A percentile compares a stretch with the other conserved stretches of the same genome.
Conservation (phyloP, 371 early-diverging fungal genomes). For the Mortierella sp. region DNA sequence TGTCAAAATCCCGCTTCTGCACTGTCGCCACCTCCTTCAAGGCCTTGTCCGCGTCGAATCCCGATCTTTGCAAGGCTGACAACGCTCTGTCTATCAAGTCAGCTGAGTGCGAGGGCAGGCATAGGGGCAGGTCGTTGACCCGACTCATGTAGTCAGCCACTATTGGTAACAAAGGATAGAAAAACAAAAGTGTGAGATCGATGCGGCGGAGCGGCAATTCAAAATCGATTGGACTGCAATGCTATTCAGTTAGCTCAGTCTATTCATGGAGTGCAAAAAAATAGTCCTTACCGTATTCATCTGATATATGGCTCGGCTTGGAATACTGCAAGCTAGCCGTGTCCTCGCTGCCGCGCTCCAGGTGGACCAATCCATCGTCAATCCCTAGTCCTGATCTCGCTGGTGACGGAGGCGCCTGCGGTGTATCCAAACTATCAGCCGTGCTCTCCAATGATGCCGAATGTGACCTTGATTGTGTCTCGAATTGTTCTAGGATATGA, state of each 20-base stretch:
- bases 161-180: constrained; percentile 27
- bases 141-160: constrained; percentile 65
- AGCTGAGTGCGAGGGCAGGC: constrained; percentile 61
- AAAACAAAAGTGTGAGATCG: constrained; percentile 3
- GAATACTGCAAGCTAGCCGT: constrained; percentile 61
- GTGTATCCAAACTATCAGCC: constrained; percentile 29
- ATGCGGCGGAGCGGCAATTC: background rate
- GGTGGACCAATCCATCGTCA: constrained; percentile 33
- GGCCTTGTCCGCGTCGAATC: constrained; percentile 72
- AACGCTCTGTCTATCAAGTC: constrained; percentile 78
- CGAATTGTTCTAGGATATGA: constrained; percentile 21
- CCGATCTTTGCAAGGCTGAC: constrained; percentile 64
- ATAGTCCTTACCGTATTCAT: constrained; percentile 56
- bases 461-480: constrained; percentile 32
- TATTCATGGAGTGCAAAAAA: constrained; percentile 11
- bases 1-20: constrained; percentile 64
- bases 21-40: constrained; percentile 66
- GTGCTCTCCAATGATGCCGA: constrained; percentile 38
- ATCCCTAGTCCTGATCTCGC: constrained; percentile 24
- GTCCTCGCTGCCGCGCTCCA: constrained; percentile 64
- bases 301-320: constrained; percentile 57
- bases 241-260: background rate
- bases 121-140: constrained; percentile 60
- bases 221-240: background rate
- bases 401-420: constrained; percentile 38